Evolutionary conservation across 768 basidiomycete species (phyloP).

Genomic region (Leccinum longicurvipes): DNA sequence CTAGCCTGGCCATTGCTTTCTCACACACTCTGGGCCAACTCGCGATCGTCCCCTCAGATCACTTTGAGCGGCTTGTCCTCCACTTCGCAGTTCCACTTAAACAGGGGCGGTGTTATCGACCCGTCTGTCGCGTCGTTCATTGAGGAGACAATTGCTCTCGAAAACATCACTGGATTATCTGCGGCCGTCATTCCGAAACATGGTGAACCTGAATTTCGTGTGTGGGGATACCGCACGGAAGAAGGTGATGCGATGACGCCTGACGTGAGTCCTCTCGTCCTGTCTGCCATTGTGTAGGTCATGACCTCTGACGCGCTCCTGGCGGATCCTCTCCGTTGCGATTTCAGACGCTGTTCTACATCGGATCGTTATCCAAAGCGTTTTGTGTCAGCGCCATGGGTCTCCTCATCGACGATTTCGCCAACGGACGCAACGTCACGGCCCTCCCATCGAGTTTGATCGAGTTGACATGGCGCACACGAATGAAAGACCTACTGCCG

Average conservation of each 20-base stretch:
- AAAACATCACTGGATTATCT: slow-evolving; percentile 31
- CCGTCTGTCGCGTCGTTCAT: slow-evolving; percentile 18
- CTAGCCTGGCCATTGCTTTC: no score
- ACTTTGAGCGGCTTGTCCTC: no score
- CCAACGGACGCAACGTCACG: slow-evolving; percentile 32
- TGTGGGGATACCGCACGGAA: slow-evolving; percentile 37
- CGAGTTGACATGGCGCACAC: slow-evolving; percentile 36
- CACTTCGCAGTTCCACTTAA: no score
- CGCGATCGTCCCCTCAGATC: no score
- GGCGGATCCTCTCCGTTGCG: no score
- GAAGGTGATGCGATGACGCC: slow-evolving; percentile 29
- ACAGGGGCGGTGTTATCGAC: slow-evolving; percentile 7
- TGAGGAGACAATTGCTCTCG: slow-evolving; percentile 12
- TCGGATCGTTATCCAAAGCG: slow-evolving; percentile 38
- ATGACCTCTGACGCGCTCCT: no score
- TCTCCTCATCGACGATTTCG: slow-evolving; percentile 41
- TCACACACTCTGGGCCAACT: no score
- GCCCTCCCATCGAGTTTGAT: slow-evolving; percentile 31
- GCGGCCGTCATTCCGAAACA: slow-evolving; percentile 25
- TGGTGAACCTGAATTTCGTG: slow-evolving; percentile 26
- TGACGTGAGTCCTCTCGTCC: slow-evolving; percentile 28
- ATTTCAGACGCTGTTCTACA: slow-evolving; percentile 33
- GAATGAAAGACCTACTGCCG: slow-evolving; percentile 36
- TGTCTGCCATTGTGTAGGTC: no score
- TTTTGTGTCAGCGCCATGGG: slow-evolving; percentile 39